Evolutionary conservation across 1,139 yeast genomes (phyloP), one percentile per base, ranked within the genome.

Genomic region (Saccharomyces hybrid): DNA sequence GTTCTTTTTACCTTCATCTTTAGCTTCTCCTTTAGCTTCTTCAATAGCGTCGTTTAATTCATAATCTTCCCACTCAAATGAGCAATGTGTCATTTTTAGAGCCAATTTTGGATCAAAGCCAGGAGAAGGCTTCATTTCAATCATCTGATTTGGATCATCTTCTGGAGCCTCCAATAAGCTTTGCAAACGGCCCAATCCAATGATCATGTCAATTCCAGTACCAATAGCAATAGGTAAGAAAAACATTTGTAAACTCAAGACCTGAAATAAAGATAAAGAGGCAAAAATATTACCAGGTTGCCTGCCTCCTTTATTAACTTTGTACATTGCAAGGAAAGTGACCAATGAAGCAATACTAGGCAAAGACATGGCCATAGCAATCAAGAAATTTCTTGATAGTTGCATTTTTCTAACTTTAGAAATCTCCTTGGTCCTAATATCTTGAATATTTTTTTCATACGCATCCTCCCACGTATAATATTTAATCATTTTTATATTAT

Each of bases 261-360:
- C 78, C 61, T 84, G 84, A 74, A 89, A 90, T 55, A 88, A 76
- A 0, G 95, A 79, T 53, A 90, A 75, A 11, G 96, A 85, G 0
- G 97, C 80, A 66, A 90, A 90, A n/a, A 89, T 82, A 38, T 78
- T 73, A 2, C 89, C 91, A 1, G 95, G 84, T 57, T 51, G 47
- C 59, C 81, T 77, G 25, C 72, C 75, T n/a, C 64, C 65, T 26
- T 75, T 70, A 48, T 77, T 72, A 4, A 83, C 71, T 46, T 78
- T 82, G 61, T 84, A 84, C 60, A 87, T 72, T 0, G 83, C 84
- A 60, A 89, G 79, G 65, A 89, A 90, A 0, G 96, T 79, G 2
- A 83, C 75, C 79, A 86, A 77, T 2, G 95, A 85, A 0, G 91
- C 81, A 58, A 87, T 69, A 19, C 80, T 76, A 0, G 95, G 85